Percentiles rank a stretch among this genome's conserved stretches.
These are phyloP conservation scores for Fusarium secorum DNA, from an alignment of 2,329 filamentous ascomycete genomes.

Conservation along the genomic window DNA sequence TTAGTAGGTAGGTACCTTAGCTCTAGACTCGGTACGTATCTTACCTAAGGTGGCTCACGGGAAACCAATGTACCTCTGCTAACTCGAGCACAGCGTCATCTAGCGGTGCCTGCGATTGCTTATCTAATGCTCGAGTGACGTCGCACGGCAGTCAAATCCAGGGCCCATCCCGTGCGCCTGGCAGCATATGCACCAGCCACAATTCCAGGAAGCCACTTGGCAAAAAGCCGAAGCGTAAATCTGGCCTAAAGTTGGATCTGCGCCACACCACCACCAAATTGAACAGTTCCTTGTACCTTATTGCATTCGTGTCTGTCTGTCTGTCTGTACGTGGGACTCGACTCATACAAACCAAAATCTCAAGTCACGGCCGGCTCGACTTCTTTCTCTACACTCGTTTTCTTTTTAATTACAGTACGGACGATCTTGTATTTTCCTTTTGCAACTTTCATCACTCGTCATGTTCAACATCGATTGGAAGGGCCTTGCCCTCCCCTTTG, in stretches of 20 bases:
- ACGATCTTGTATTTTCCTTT: not conserved
- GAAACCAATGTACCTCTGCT: not conserved
- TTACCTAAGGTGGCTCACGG: slow-evolving; percentile 3
- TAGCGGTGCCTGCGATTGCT: slow-evolving; percentile 39
- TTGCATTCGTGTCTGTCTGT: slow-evolving; percentile 26
- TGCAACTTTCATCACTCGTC: slow-evolving; percentile 29
- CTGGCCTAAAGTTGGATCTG: slow-evolving; percentile 33
- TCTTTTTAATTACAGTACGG: slow-evolving; percentile 8
- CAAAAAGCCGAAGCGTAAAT: slow-evolving; percentile 16
- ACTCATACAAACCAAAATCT: not conserved
- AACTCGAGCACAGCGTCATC: slow-evolving; percentile 41
- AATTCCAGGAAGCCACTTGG: slow-evolving; percentile 7
- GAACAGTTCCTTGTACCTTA: not conserved
- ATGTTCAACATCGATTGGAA: slow-evolving; percentile 77
- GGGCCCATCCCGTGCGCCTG: not conserved
- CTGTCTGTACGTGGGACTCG: not conserved
- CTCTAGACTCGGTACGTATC: slow-evolving; percentile 21
- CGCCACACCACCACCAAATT: slow-evolving; percentile 32
- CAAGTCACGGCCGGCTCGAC: slow-evolving; percentile 10
- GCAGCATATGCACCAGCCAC: slow-evolving; percentile 12
- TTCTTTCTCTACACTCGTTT: slow-evolving; percentile 26
- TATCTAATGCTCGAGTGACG: slow-evolving; percentile 32
- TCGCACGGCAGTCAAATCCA: slow-evolving; percentile 21
- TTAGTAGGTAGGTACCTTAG: too few relatives aligned
- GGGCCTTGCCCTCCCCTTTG: slow-evolving; percentile 84